Evolutionary conservation across 1,284 basidiomycete species (phyloP).

Genomic region (Gomphus sp.): DNA sequence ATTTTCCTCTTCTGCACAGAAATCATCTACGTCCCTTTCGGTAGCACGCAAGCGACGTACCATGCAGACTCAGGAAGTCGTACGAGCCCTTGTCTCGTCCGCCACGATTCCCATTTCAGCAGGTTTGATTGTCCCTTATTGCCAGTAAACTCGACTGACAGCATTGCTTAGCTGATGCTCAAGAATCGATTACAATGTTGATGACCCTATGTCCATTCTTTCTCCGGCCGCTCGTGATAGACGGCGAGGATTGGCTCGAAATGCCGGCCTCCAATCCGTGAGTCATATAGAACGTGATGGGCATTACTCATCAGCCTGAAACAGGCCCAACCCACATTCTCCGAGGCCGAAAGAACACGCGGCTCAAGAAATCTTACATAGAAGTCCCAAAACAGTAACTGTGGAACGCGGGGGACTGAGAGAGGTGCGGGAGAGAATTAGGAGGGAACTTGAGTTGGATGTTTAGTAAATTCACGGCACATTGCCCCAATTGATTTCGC

Average conservation of each 20-base stretch:
- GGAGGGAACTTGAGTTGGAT: constrained; percentile 60
- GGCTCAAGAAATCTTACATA: constrained; percentile 45
- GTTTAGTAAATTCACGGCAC: constrained; percentile 34
- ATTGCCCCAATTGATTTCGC: background rate
- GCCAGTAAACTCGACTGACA: background rate
- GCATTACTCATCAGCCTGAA: constrained; percentile 14
- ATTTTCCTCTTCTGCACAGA: constrained; percentile 48
- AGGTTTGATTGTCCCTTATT: background rate
- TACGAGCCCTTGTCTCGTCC: constrained; percentile 60
- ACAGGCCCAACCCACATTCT: constrained; percentile 24
- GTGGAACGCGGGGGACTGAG: constrained; percentile 60
- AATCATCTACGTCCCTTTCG: constrained; percentile 36
- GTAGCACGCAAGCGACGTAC: constrained; percentile 56
- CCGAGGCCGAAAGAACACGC: constrained; percentile 36
- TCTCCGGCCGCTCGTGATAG: constrained; percentile 50
- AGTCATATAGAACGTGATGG: background rate
- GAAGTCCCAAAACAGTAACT: constrained; percentile 63
- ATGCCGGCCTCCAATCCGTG: constrained; percentile 47
- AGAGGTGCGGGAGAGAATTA: constrained; percentile 69
- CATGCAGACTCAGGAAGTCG: constrained; percentile 55
- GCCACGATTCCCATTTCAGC: constrained; percentile 67
- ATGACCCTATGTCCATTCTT: constrained; percentile 69
- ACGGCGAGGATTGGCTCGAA: constrained; percentile 70
- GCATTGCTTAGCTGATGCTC: constrained; percentile 44
- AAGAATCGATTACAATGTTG: constrained; percentile 59